phyloP scores from a whole-genome alignment of 805 yeast species.

The Metschnikowia peoriensis region DNA sequence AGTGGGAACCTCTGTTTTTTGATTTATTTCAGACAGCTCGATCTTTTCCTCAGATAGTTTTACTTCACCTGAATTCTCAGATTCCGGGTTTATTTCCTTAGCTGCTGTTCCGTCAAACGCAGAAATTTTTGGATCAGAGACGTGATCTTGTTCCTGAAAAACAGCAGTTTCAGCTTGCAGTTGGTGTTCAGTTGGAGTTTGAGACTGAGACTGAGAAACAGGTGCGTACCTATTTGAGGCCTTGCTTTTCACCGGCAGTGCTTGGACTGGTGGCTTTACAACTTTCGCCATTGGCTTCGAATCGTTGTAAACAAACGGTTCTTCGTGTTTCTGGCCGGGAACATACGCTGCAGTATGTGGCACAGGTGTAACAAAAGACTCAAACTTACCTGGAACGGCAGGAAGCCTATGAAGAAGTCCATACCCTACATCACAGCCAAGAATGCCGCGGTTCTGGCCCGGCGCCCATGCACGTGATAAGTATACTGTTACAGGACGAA shows the following conservation, averaged over 20 bases:
- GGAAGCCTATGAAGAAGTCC: conserved; percentile 89
- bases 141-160: no score
- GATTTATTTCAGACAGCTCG: no score
- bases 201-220: not conserved
- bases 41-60: no score
- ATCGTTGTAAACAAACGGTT: not conserved
- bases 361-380: not conserved
- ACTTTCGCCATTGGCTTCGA: not conserved
- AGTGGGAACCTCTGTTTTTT: no score
- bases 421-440: conserved; percentile 95
- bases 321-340: not conserved
- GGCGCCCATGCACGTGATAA: conserved; percentile 65
- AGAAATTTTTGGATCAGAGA: no score
- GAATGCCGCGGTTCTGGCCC: conserved; percentile 61
- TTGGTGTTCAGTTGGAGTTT: not conserved
- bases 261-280: not conserved
- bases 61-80: no score
- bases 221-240: conserved; percentile 3
- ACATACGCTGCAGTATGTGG: not conserved
- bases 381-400: conserved; percentile 31
- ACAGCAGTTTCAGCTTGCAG: no score
- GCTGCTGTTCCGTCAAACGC: no score
- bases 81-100: no score
- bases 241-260: not conserved
- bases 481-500: conserved; percentile 82